phyloP scores from a whole-genome alignment of 306 rosid genomes.

The Acacia confusa region DNA sequence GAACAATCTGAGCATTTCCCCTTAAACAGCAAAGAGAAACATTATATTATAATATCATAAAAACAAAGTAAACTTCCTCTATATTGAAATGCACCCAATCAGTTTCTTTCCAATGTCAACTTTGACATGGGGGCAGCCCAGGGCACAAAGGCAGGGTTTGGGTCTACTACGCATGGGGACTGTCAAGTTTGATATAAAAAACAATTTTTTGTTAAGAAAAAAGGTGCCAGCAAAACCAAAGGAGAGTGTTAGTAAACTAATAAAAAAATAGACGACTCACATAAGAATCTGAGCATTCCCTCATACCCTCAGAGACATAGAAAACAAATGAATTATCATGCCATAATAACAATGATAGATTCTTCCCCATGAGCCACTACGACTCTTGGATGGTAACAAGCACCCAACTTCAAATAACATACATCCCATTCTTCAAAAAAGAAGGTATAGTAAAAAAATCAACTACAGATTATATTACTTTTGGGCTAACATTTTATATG shows the following conservation, averaged over 20 bases:
- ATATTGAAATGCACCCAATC: background rate
- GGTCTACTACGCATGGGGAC: background rate
- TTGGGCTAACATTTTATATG: constrained; percentile 15
- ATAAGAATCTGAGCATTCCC: background rate
- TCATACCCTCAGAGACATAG: background rate
- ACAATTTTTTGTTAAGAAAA: background rate
- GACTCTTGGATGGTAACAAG: background rate
- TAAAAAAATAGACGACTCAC: background rate
- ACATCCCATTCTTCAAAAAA: constrained; percentile 3
- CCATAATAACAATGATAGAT: background rate
- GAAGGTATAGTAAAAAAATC: constrained; percentile 7
- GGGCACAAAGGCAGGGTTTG: background rate
- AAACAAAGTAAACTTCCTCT: constrained; percentile 11
- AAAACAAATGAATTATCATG: background rate
- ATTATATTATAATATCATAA: constrained; percentile 24
- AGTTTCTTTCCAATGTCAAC: background rate
- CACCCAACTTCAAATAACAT: constrained; percentile 20
- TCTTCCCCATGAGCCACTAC: background rate
- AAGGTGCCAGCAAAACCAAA: background rate
- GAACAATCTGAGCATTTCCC: constrained; percentile 68
- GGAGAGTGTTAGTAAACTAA: background rate
- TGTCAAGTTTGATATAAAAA: background rate
- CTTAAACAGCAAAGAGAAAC: constrained; percentile 50
- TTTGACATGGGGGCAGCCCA: background rate
- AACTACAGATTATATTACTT: constrained; percentile 17